Base-by-base conservation (phyloP, 805 yeast genomes). In the Torulaspora microellipsoides region DNA sequence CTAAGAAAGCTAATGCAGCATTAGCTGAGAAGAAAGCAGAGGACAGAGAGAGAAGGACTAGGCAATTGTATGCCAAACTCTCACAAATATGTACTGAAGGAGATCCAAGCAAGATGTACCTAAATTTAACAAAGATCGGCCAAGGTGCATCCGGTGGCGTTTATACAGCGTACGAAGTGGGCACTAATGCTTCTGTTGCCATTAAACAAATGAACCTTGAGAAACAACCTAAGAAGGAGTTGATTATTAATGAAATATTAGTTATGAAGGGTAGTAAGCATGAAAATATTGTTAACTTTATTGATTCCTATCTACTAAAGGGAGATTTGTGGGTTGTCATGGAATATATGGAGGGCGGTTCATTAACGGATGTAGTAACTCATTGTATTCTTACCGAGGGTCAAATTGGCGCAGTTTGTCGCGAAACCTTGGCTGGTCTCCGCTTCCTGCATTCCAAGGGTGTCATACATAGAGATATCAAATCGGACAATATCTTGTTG, bases 341-440 rank as follows among this genome's bases (percentile, higher is more conserved):
- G 99, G 99, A 93, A 66, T 93, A 87, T 62, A 93, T 93, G 99
- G 97, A 93, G 64, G 99, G 99, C 49, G 99, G 99, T 2, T 83
- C 95, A 0, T 72, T 93, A 54, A 91, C 99, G 0, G 99, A 93
- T 67, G 91, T 93, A 28, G 95, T 93, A 13, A 87, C 95, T 0
- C 90, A 90, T 62, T 76, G 78, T 46, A 83, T 83, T 40, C 80
- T 93, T 84, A 80, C 95, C 1, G 99, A 93, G 58, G 87, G 85
- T 11, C 98, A 93, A 65, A 93, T 93, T 60, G 95, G 95, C 33
- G 88, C 96, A 1, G 96, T 93, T 17, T 88, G 95, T 56, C 75
- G 93, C 46, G 99, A 93, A 60, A 89, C 97, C 0, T 69, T 89
- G 45, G 76, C 76, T 53, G 99, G 99, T 1, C 73, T 93, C 51